Evolutionary conservation across 2,329 filamentous ascomycete genomes (phyloP).

Genomic region (Aspergillus luchuensis): DNA sequence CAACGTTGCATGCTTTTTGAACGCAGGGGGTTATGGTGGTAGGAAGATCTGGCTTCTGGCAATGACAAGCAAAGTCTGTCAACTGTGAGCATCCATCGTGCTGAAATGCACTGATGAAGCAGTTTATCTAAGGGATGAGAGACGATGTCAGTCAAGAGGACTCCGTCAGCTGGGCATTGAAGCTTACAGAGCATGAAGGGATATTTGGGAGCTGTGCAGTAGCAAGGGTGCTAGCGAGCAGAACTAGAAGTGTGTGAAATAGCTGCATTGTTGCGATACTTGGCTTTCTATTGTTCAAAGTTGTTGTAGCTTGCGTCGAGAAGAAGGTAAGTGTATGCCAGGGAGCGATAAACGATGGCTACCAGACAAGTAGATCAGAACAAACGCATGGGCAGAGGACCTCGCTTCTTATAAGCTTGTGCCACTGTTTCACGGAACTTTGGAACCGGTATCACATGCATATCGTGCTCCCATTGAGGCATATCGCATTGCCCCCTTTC

Average conservation of each 20-base stretch:
- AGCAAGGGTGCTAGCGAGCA: slow-evolving; percentile 49
- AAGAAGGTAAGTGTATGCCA: not conserved
- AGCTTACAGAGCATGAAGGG: slow-evolving; percentile 50
- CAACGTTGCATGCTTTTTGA: slow-evolving; percentile 41
- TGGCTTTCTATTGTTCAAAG: not conserved
- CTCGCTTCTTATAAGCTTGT: not conserved
- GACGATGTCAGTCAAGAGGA: not conserved
- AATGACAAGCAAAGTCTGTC: slow-evolving; percentile 55
- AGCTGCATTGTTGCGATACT: slow-evolving; percentile 37
- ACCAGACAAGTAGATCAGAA: not conserved
- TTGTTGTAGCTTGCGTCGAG: not conserved
- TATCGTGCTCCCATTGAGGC: not conserved
- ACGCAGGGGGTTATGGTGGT: slow-evolving; percentile 50
- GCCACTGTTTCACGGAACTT: not conserved
- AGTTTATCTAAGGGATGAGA: slow-evolving; percentile 42
- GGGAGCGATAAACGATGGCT: not conserved
- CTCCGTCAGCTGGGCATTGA: not conserved
- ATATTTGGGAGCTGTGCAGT: slow-evolving; percentile 50
- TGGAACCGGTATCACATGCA: not conserved
- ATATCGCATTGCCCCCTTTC: too few species aligned
- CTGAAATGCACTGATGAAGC: slow-evolving; percentile 47
- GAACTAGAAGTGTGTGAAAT: slow-evolving; percentile 33
- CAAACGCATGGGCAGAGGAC: too few species aligned
- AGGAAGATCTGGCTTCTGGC: slow-evolving; percentile 49
- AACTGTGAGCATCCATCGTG: slow-evolving; percentile 49